Evolutionary conservation across 2,329 filamentous ascomycete species (phyloP), one percentile per base, ranked within the genome.

Genomic region (Stagonosporopsis cucurbitacearum): DNA sequence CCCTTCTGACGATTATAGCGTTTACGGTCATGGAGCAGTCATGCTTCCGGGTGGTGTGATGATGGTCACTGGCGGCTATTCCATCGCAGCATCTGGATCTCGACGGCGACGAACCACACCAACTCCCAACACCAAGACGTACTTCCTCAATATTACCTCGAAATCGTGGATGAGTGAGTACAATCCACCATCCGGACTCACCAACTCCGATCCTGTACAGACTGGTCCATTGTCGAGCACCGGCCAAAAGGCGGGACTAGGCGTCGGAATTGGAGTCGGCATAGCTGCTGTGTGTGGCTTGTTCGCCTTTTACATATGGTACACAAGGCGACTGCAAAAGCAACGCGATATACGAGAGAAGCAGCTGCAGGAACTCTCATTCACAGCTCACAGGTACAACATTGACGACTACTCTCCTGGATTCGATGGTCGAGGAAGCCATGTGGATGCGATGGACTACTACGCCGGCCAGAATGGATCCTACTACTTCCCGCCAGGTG

Each of bases 61-160:
- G 81, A 84, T 88, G 81, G 73, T 88, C 19, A 77, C 78, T 12
- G 86, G 86, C 6, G 86, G 86, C 1, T 86, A 85, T 64, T 70
- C 71, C 0, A 86, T 87, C 44, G 64, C 80, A 2, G 58, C 73
- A 20, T 64, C 71, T 3, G 62, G 65, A 1, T 74, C 77, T 1
- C 70, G 68, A 36, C 61, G 69, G 22, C 68, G 70, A 40, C 79
- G 81, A 42, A 74, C 73, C 2, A 65, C 59, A 7, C 64, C 71
- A 30, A 63, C 67, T 5, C 51, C 71, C 45, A 84, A 81, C 65
- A 74, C 75, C n/a, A 65, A 80, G 59, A 67, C 80, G 7, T 82
- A 83, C 63, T 82, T 88, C 45, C 84, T 86, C 72, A 89, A 90
- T 64, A 77, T 82, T 2, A 86, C 84, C 0, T 87, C 86, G 6